Evolutionary conservation across 2,329 filamentous ascomycete species (phyloP), one percentile per base, ranked within the genome.

Genomic region (Microsporum audouinii): DNA sequence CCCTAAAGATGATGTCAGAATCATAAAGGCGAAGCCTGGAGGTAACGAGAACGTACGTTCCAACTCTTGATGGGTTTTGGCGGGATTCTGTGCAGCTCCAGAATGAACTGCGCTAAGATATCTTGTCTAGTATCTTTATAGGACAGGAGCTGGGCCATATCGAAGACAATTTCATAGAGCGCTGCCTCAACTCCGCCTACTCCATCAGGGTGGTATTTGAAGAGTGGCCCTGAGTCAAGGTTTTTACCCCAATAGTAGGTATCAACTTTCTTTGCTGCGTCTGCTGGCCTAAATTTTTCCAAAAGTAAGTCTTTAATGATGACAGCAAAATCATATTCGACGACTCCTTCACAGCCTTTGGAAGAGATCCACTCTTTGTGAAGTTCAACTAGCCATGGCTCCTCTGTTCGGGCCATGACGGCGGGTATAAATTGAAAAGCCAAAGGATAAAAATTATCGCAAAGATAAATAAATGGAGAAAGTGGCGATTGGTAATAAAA

Each of bases 81-180:
- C 3, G 60, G 57, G 23, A 62, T 53, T 7, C 39, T 62, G 38
- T 34, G 36, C 17, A 62, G 47, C 29, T 62, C 60, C 5, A 62
- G 5, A 45, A 62, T 33, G 8, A 59, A 1, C 34, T 60, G 41
- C 2, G 58, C 49, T 1, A 62, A 17, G 0, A 17, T 41, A 43
- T 62, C 57, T 23, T 62, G 60, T 31, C 43, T 59, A 17, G 43
- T 27, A 59, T 62, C 60, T 41, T 62, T 33, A 34, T 43, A 62
- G 17, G 38, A 43, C 31, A 62, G 10, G 23, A 59, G 29, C 33
- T 12, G 23, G 3, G 55, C 31, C 27, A 55, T 6, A 14, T 47
- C 60, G 1, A 59, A 4, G 6, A 62, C 55, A 2, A 62, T 57
- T 41, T 47, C 23, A 29, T 53, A 23, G 17, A 62, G 23, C 29